Evolutionary conservation across 768 basidiomycete species (phyloP).

Genomic region (Kwoniella sp.): DNA sequence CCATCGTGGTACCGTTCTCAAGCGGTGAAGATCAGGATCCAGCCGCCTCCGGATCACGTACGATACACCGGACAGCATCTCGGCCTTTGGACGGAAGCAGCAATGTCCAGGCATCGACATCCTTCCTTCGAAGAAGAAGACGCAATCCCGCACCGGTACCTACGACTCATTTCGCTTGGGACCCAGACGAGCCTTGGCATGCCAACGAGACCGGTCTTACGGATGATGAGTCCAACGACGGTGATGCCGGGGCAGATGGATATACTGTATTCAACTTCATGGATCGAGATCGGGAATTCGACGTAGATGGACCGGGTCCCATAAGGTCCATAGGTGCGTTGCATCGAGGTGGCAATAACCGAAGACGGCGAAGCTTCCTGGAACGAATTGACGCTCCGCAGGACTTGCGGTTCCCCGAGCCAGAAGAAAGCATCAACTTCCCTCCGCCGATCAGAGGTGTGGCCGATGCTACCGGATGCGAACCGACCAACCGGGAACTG

Average conservation of each 20-base stretch:
- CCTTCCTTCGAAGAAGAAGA: conserved; percentile 15
- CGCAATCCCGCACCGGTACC: conserved; percentile 17
- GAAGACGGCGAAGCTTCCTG: conserved; percentile 27
- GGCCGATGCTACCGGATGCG: conserved; percentile 13
- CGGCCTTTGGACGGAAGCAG: conserved; percentile 17
- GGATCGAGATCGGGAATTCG: conserved; percentile 16
- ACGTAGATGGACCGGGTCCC: conserved; percentile 16
- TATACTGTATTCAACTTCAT: conserved; percentile 5
- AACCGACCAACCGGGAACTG: conserved; percentile 14
- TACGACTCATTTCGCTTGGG: neutral
- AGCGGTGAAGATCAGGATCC: conserved; percentile 1
- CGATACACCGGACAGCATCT: neutral
- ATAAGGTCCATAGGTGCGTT: conserved; percentile 5
- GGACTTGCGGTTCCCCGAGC: conserved; percentile 10
- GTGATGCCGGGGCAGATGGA: conserved; percentile 8
- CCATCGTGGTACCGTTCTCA: conserved; percentile 13
- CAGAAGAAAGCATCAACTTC: conserved; percentile 12
- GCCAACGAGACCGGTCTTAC: neutral
- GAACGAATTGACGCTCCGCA: conserved; percentile 15
- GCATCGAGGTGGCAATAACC: conserved; percentile 28
- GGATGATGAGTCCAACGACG: conserved; percentile 16
- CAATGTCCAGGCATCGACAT: conserved; percentile 1
- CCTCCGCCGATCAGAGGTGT: conserved; percentile 15
- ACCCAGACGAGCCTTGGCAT: conserved; percentile 11
- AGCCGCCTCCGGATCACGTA: neutral